Evolutionary conservation across 192 early-diverging fungal species (phyloP), one percentile per base, ranked within the genome.

Genomic region (Coemansia sp.): DNA sequence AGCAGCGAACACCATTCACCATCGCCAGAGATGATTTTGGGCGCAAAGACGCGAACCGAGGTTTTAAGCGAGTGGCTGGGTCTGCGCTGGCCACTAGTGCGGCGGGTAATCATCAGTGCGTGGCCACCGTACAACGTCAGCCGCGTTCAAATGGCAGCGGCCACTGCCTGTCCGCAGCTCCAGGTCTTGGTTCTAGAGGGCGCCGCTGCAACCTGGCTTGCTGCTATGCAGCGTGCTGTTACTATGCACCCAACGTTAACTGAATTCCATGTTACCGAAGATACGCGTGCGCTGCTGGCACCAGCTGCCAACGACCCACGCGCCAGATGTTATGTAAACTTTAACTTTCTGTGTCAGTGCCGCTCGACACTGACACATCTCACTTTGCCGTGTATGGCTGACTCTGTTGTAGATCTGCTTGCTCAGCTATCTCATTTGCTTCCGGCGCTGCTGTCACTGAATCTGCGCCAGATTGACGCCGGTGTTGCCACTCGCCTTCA

Each of bases 91-190:
- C 51, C 23, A 38, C 37, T 38, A 10, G 50, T 69, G 15, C 57
- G 28, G 5, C 62, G 53, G 26, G 75, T 78, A 7, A 64, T 47
- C 23, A 63, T 78, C 12, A 68, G 75, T 25, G 66, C 66, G 8
- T 78, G 75, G 70, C 75, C 75, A 24, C 75, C 75, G 0, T 78
- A 78, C 66, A 78, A 78, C 38, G 63, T 78, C 37, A 20, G 38
- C 51, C 69, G 75, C 5, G 62, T 72, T 12, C 75, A 78, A 34
- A 31, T 42, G 4, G 62, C 66, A 12, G 38, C 69, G 4, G 66
- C 75, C 3, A 12, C 23, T 3, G 38, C 54, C 42, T 72, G 64
- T 17, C 70, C 66, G 9, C 21, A 49, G 3, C 65, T 78, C 21
- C 26, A 54, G 1, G 60, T 60, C 20, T 60, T 72, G 42, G 57